A percentile compares a stretch with the other conserved stretches of the same genome.
Evolutionary conservation across 2,329 filamentous ascomycete genomes (phyloP).

Genomic region (Talaromyces sp.): DNA sequence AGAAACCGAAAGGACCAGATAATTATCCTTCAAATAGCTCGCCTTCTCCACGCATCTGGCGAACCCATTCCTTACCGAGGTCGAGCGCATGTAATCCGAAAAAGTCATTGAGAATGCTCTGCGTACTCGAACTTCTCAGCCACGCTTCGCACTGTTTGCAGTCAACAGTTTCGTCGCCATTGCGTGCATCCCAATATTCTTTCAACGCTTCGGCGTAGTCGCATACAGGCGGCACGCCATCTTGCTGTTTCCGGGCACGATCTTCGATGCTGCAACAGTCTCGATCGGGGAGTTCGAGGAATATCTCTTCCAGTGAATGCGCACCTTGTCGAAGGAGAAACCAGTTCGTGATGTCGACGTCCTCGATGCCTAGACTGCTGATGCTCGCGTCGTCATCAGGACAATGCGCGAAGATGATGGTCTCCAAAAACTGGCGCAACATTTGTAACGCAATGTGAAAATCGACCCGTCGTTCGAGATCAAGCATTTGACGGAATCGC

Average conservation of each 20-base stretch:
- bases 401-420: constrained; percentile 30
- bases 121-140: constrained; percentile 29
- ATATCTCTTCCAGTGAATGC: constrained; percentile 25
- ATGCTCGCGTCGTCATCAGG: constrained; percentile 29
- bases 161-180: constrained; percentile 24
- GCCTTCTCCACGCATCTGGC: constrained; percentile 29
- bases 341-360: constrained; percentile 29
- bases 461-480: constrained; percentile 26
- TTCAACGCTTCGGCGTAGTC: constrained; percentile 27
- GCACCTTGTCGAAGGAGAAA: constrained; percentile 29
- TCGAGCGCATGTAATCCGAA: constrained; percentile 26
- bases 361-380: constrained; percentile 25
- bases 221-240: constrained; percentile 19
- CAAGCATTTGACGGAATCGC: constrained; percentile 25
- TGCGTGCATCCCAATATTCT: constrained; percentile 30
- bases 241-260: constrained; percentile 18
- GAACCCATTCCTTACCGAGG: constrained; percentile 28
- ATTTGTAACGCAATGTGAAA: constrained; percentile 30
- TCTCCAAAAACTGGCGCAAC: constrained; percentile 30
- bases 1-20: background rate
- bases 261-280: constrained; percentile 27
- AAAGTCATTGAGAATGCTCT: constrained; percentile 29
- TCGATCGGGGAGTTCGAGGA: constrained; percentile 26
- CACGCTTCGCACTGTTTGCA: constrained; percentile 28
- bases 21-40: constrained; percentile 21